phyloP scores from a whole-genome alignment of 345 rosid species.

The Brassica carinata region DNA sequence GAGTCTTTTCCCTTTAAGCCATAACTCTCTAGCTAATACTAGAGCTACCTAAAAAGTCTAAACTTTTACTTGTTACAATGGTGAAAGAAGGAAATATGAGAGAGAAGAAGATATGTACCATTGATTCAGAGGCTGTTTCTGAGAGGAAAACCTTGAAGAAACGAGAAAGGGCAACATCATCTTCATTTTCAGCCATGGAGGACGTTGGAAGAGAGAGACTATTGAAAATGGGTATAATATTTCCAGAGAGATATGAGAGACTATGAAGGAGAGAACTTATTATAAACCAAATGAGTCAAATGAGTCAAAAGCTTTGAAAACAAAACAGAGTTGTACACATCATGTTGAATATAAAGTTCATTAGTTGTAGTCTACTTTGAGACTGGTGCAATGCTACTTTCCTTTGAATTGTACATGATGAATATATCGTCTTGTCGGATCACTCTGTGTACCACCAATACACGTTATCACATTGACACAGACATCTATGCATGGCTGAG shows the following conservation, averaged over 20 bases:
- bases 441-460: neutral
- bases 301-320: neutral
- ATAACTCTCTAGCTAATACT: neutral
- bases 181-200: conserved; percentile 10
- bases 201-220: neutral
- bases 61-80: neutral
- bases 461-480: neutral
- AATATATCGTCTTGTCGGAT: neutral
- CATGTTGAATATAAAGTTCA: neutral
- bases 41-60: conserved; percentile 3
- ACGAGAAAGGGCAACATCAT: conserved; percentile 10
- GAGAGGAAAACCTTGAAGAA: conserved; percentile 36
- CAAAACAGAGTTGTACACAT: neutral
- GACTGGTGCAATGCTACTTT: neutral
- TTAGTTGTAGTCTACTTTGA: neutral
- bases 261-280: neutral
- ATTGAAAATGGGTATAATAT: neutral
- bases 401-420: neutral
- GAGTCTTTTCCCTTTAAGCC: neutral
- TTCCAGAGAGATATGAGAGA: neutral
- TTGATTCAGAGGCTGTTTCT: conserved; percentile 4
- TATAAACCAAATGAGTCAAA: conserved; percentile 10
- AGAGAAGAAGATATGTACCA: conserved; percentile 13
- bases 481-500: conserved; percentile 1
- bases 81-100: neutral